Conservation (phyloP, 805 yeast species). For the Candida xyloterini region DNA sequence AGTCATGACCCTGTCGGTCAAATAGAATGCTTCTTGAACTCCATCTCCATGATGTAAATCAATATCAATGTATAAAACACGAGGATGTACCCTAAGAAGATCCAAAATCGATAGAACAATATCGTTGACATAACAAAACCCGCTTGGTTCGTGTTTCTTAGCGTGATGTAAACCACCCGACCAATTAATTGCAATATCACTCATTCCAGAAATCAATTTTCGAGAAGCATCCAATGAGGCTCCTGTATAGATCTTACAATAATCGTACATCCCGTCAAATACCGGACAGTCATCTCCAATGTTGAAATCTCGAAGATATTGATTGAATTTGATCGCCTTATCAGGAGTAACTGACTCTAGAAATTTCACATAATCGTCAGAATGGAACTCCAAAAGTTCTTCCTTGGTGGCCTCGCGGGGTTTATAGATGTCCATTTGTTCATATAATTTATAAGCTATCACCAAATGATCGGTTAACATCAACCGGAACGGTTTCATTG, state of each 20-base stretch:
- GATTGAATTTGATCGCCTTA: slow-evolving; percentile 55
- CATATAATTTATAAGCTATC: slow-evolving; percentile 77
- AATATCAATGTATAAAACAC: slow-evolving; percentile 90
- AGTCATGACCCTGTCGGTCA: slow-evolving; percentile 95
- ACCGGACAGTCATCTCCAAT: slow-evolving; percentile 95
- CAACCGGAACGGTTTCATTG: slow-evolving; percentile 96
- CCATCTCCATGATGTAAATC: slow-evolving; percentile 98
- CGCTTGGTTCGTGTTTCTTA: slow-evolving; percentile 89
- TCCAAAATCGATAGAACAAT: slow-evolving; percentile 87
- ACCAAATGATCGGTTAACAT: slow-evolving; percentile 93
- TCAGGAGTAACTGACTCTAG: slow-evolving; percentile 76
- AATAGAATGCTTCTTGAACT: slow-evolving; percentile 94
- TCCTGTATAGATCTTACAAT: slow-evolving; percentile 84
- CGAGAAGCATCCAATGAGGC: slow-evolving; percentile 93
- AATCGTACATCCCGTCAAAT: slow-evolving; percentile 92
- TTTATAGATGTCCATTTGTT: slow-evolving; percentile 83
- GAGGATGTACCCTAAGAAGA: slow-evolving; percentile 80
- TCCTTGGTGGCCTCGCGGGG: slow-evolving; percentile 81
- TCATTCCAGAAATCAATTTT: slow-evolving; percentile 76
- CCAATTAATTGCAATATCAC: slow-evolving; percentile 94
- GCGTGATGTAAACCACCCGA: slow-evolving; percentile 98
- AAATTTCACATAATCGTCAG: slow-evolving; percentile 82
- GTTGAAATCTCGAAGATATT: slow-evolving; percentile 66
- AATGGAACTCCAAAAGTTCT: slow-evolving; percentile 79
- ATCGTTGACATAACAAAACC: slow-evolving; percentile 94